A percentile compares a stretch with the other conserved stretches of the same genome.
These are phyloP conservation scores for Talaromyces sp. DNA, from an alignment of 2,329 filamentous ascomycete genomes.

Conservation along the genomic window DNA sequence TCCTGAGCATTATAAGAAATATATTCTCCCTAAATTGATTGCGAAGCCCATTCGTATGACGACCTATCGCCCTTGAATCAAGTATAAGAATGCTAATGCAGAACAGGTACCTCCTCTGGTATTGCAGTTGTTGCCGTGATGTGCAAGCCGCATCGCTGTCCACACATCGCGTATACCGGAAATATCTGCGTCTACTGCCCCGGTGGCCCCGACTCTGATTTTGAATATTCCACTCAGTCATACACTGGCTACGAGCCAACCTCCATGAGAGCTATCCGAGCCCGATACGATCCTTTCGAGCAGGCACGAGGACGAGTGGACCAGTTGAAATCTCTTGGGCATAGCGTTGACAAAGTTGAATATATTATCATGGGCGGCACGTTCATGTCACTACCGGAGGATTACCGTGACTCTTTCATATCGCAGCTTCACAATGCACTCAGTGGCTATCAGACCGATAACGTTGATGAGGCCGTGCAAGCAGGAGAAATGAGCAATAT, in stretches of 20 bases:
- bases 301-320: constrained; percentile 94
- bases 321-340: constrained; percentile 90
- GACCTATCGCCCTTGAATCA: too few relatives aligned
- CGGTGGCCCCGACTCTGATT: constrained; percentile 94
- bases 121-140: constrained; percentile 98
- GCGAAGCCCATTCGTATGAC: constrained; percentile 85
- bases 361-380: constrained; percentile 99
- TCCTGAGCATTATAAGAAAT: constrained; percentile 99
- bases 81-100: background rate
- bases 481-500: constrained; percentile 95
- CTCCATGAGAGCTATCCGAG: constrained; percentile 95
- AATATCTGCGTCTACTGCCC: constrained; percentile 99
- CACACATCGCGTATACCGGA: constrained; percentile 96
- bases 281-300: constrained; percentile 95
- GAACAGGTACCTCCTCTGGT: constrained; percentile 81
- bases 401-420: constrained; percentile 91
- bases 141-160: constrained; percentile 98
- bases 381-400: constrained; percentile 91
- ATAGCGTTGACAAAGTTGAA: constrained; percentile 98
- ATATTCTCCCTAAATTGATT: constrained; percentile 91
- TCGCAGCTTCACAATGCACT: constrained; percentile 94
- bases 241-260: constrained; percentile 99
- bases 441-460: constrained; percentile 88
- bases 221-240: constrained; percentile 98
- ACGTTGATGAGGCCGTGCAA: constrained; percentile 92